Evolutionary conservation across 768 basidiomycete species (phyloP).

Genomic region (Stropharia rugosoannulata): DNA sequence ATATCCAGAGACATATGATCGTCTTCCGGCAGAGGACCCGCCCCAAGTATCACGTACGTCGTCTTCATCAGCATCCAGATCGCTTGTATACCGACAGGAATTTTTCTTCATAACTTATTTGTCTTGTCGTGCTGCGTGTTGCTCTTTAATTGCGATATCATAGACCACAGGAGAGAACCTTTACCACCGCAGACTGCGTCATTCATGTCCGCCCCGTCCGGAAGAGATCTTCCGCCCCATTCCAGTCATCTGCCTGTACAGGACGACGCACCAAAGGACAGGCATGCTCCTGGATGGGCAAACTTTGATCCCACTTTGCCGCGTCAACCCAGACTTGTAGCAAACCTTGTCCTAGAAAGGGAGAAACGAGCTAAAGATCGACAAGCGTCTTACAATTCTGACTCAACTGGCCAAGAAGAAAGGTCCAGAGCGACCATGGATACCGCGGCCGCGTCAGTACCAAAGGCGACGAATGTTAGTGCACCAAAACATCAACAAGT

Average conservation of each 20-base stretch:
- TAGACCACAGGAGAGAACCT: slow-evolving; percentile 41
- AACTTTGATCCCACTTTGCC: slow-evolving; percentile 4
- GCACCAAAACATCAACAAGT: too few species aligned
- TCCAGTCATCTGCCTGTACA: slow-evolving; percentile 5
- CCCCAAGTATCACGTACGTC: slow-evolving; percentile 32
- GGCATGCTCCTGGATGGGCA: slow-evolving; percentile 8
- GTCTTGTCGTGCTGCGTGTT: slow-evolving; percentile 5
- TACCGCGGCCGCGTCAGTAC: background rate
- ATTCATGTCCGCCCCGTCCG: slow-evolving; percentile 20
- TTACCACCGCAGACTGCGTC: slow-evolving; percentile 43
- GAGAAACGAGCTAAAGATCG: too few species aligned
- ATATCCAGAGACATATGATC: slow-evolving; percentile 4
- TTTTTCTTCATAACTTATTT: slow-evolving; percentile 10
- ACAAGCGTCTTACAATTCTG: too few species aligned
- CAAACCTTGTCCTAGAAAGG: background rate
- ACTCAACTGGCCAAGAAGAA: background rate
- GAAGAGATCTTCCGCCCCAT: slow-evolving; percentile 11
- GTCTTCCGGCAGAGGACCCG: slow-evolving; percentile 14
- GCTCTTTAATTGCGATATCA: slow-evolving; percentile 3
- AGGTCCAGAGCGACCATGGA: background rate
- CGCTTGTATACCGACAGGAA: slow-evolving; percentile 16
- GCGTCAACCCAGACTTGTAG: background rate
- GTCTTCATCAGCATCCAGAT: slow-evolving; percentile 15
- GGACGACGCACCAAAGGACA: background rate
- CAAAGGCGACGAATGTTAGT: too few species aligned